These are phyloP conservation scores for Pistacia atlantica DNA, from an alignment of 345 rosid species.

Conservation along the genomic window DNA sequence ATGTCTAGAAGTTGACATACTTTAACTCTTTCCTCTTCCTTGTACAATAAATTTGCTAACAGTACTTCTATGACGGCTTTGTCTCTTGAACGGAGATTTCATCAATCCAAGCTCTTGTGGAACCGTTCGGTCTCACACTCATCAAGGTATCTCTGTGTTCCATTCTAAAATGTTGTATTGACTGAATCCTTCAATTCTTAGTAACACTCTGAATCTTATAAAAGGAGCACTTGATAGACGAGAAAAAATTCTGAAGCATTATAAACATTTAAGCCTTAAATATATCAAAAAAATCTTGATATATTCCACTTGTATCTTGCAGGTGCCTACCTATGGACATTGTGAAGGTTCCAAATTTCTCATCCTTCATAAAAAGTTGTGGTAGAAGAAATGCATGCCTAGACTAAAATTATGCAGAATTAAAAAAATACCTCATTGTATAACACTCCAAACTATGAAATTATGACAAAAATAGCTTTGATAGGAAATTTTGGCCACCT, in stretches of 20 bases:
- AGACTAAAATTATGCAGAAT: neutral
- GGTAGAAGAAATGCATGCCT: neutral
- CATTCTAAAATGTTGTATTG: neutral
- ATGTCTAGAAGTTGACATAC: neutral
- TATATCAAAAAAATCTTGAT: neutral
- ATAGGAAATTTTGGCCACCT: neutral
- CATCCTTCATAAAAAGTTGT: neutral
- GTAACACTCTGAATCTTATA: neutral
- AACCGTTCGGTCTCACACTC: conserved; percentile 73
- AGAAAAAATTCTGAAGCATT: neutral
- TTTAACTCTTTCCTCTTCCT: conserved; percentile 6
- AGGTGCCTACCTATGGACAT: conserved; percentile 77
- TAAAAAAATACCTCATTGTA: neutral
- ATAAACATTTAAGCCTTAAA: neutral
- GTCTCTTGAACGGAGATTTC: conserved; percentile 65
- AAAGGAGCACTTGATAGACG: neutral
- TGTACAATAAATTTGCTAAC: conserved; percentile 29
- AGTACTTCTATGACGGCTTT: conserved; percentile 26
- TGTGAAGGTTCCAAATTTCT: conserved; percentile 40
- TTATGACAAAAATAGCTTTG: neutral
- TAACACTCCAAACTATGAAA: neutral
- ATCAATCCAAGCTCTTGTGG: conserved; percentile 74
- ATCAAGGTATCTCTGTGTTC: conserved; percentile 47
- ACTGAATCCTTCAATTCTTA: neutral
- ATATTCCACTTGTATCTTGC: conserved; percentile 20